Base-by-base conservation (phyloP, 1,284 basidiomycete species). In the Puccinia hordei region DNA sequence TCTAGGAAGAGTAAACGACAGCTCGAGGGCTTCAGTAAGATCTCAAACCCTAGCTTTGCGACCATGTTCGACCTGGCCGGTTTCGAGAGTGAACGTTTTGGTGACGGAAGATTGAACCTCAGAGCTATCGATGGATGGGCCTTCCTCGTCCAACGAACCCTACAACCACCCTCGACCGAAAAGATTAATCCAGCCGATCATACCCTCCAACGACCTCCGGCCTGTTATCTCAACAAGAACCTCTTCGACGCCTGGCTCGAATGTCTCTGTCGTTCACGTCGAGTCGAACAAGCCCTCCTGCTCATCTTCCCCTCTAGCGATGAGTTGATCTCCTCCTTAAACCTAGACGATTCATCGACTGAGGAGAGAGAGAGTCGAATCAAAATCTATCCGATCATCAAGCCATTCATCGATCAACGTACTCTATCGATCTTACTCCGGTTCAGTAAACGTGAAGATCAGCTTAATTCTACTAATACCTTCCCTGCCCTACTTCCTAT, bases 41-140 rank as follows among this genome's bases (percentile, higher is more conserved):
- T 89, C 83, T 90, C 92, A 85, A 87, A 90, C 49, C 87, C 89
- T 61, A 91, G 90, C 81, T 88, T 98, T 71, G 92, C 90, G 84
- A 92, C 95, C 85, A 90, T 95, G 77, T 86, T 97, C 63, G 94
- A 97, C 84, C 90, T 91, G 0, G 95, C 93, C 83, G 92, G 91
- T 0, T 90, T 88, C 82, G 88, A 90, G 8, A 87, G 88, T 10
- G 66, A 84, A 71, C 79, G 83, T 1, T 81, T 81, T 17, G 81
- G 83, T 12, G 81, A 81, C 51, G 83, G 82, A 6, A 55, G 83
- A 1, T 22, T 82, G 1, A 82, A 85, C n/a, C 27, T 15, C 41
- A 15, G 35, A 33, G 57, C 73, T 9, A 24, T 63, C 49, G 61
- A 75, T 3, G 35, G 61, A 5, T 73, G 71, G 57, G 30, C 33